These are phyloP conservation scores for Coemansia sp. DNA, from an alignment of 192 early-diverging fungal species.

Conservation along the genomic window DNA sequence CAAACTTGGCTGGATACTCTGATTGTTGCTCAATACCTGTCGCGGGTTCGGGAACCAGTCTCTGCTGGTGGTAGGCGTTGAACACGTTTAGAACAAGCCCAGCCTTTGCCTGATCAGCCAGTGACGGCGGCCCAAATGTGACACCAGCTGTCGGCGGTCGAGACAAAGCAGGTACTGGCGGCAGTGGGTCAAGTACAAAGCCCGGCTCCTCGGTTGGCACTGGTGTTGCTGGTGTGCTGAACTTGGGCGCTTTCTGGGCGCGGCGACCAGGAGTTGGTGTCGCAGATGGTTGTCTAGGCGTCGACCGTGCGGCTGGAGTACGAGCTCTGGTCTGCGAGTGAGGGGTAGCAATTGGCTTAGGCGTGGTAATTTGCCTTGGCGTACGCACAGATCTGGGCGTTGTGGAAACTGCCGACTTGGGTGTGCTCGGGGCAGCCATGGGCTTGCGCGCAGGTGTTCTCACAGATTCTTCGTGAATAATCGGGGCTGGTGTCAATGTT, in stretches of 20 bases:
- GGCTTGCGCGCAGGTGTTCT: not conserved
- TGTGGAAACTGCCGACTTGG: not conserved
- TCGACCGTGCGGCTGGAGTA: not conserved
- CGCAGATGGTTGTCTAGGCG: not conserved
- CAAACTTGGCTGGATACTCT: constrained; percentile 16
- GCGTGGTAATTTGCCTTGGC: not conserved
- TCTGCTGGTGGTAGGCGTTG: constrained; percentile 26
- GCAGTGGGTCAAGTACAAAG: constrained; percentile 30
- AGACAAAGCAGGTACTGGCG: constrained; percentile 10
- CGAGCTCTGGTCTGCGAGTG: not conserved
- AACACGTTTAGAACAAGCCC: constrained; percentile 38
- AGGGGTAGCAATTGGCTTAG: not conserved
- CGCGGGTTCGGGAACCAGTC: constrained; percentile 14
- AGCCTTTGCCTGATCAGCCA: constrained; percentile 41
- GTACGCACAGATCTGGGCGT: not conserved
- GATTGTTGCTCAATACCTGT: constrained; percentile 10
- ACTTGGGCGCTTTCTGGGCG: not conserved
- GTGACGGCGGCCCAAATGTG: not conserved
- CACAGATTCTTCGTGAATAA: not conserved
- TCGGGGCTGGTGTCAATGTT: not conserved
- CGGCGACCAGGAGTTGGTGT: not conserved
- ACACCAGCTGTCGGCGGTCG: not conserved
- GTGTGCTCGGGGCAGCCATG: not conserved
- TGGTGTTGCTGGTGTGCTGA: not conserved
- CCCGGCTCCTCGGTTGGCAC: not conserved